Conservation (phyloP, 805 yeast genomes). For the Ogataea paradorogensis region DNA sequence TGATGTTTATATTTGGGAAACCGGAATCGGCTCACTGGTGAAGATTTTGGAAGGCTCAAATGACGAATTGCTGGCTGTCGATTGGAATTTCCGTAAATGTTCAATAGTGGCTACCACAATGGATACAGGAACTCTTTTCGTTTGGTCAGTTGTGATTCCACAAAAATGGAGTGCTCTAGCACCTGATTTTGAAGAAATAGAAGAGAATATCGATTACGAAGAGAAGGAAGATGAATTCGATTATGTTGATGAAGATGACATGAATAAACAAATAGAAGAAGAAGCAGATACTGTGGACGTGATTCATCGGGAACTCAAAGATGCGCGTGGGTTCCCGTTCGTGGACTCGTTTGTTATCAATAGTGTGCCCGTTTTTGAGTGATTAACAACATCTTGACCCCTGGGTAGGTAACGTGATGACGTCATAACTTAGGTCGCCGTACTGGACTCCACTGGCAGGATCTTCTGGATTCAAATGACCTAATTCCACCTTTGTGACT, state of each 20-base stretch:
- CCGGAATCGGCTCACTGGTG: slow-evolving; percentile 79
- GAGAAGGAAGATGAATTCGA: slow-evolving; percentile 94
- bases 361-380: slow-evolving; percentile 11
- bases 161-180: slow-evolving; percentile 97
- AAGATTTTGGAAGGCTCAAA: slow-evolving; percentile 88
- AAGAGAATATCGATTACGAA: slow-evolving; percentile 82
- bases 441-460: slow-evolving; percentile 48
- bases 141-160: slow-evolving; percentile 80
- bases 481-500: slow-evolving; percentile 45
- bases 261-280: slow-evolving; percentile 56
- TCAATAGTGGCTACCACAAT: slow-evolving; percentile 78
- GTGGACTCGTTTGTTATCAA: slow-evolving; percentile 55
- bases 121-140: slow-evolving; percentile 76
- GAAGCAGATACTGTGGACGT: slow-evolving; percentile 66
- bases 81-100: slow-evolving; percentile 79
- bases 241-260: slow-evolving; percentile 62
- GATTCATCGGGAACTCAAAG: slow-evolving; percentile 55
- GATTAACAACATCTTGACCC: slow-evolving; percentile 5
- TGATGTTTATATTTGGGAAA: slow-evolving; percentile 91
- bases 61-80: slow-evolving; percentile 82
- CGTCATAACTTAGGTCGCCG: slow-evolving; percentile 32
- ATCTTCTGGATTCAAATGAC: slow-evolving; percentile 45
- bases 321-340: slow-evolving; percentile 69
- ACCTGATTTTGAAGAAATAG: slow-evolving; percentile 93
- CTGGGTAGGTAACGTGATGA: background rate